phyloP scores from a whole-genome alignment of 352 stramenopile genomes.

The Globisporangium echinulatum region DNA sequence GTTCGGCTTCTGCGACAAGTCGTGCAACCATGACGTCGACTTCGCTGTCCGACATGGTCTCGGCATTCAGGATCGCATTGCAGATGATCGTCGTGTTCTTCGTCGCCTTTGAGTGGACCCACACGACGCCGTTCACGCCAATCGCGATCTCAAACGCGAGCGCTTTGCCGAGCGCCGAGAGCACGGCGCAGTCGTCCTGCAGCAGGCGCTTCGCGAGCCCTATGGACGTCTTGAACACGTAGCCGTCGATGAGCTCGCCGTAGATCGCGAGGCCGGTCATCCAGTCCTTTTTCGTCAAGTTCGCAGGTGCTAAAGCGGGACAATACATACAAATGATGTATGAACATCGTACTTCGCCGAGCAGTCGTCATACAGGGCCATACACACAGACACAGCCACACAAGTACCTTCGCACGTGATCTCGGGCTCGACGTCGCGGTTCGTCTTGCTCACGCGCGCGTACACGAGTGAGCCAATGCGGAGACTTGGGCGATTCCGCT shows the following conservation, averaged over 20 bases:
- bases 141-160: conserved; percentile 95
- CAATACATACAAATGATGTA: not conserved
- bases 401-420: conserved; percentile 90
- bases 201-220: conserved; percentile 67
- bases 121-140: conserved; percentile 95
- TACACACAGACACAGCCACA: not conserved
- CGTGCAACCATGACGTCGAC: conserved; percentile 73
- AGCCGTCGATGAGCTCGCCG: conserved; percentile 92
- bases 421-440: conserved; percentile 89
- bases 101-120: conserved; percentile 88
- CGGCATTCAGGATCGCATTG: conserved; percentile 87
- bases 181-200: conserved; percentile 68
- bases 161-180: conserved; percentile 73
- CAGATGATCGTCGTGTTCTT: conserved; percentile 83
- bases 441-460: conserved; percentile 86
- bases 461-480: conserved; percentile 93
- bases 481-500: conserved; percentile 94
- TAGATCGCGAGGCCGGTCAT: conserved; percentile 97
- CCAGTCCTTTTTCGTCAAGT: conserved; percentile 95
- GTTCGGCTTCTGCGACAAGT: conserved; percentile 51
- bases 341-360: not conserved
- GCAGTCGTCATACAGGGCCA: not conserved
- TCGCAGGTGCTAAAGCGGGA: conserved; percentile 49
- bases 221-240: conserved; percentile 84
- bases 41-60: conserved; percentile 77